A percentile compares a stretch with the other conserved stretches of the same genome.
Conservation (phyloP, 768 basidiomycete genomes). For the Cystofilobasidium ferigula region DNA sequence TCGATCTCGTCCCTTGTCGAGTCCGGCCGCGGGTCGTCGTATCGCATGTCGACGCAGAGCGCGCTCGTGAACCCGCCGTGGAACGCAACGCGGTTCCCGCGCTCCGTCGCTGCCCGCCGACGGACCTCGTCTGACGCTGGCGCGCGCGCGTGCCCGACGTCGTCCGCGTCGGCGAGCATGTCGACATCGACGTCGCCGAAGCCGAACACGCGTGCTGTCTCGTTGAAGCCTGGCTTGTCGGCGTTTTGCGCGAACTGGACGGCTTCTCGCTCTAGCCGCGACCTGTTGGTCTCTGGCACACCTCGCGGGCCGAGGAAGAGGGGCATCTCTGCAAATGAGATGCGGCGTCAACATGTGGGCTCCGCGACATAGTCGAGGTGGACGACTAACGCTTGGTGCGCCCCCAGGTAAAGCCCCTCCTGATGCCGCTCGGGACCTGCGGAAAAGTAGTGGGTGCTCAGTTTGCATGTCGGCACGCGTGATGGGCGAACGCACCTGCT, state of each 20-base stretch:
- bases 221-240: slow-evolving; percentile 1
- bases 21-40: slow-evolving; percentile 23
- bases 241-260: neutral
- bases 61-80: slow-evolving; percentile 28
- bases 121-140: slow-evolving; percentile 28
- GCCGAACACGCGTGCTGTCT: neutral
- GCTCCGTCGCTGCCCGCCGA: slow-evolving; percentile 31
- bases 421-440: slow-evolving; percentile 31
- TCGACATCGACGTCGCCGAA: slow-evolving; percentile 24
- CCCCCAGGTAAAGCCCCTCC: slow-evolving; percentile 32
- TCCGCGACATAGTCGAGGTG: neutral
- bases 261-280: neutral
- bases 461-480: too few species aligned
- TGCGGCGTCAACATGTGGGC: neutral
- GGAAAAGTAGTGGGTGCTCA: too few species aligned
- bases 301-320: slow-evolving; percentile 19
- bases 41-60: slow-evolving; percentile 28
- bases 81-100: slow-evolving; percentile 22
- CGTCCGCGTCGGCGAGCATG: slow-evolving; percentile 32
- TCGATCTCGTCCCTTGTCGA: slow-evolving; percentile 3
- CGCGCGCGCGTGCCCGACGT: slow-evolving; percentile 32
- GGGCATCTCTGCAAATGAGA: slow-evolving; percentile 11
- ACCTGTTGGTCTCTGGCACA: slow-evolving; percentile 9
- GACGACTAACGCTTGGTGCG: slow-evolving; percentile 17
- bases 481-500: too few species aligned